phyloP scores from a whole-genome alignment of 768 basidiomycete species.

The Candolleomyces aberdarensis region DNA sequence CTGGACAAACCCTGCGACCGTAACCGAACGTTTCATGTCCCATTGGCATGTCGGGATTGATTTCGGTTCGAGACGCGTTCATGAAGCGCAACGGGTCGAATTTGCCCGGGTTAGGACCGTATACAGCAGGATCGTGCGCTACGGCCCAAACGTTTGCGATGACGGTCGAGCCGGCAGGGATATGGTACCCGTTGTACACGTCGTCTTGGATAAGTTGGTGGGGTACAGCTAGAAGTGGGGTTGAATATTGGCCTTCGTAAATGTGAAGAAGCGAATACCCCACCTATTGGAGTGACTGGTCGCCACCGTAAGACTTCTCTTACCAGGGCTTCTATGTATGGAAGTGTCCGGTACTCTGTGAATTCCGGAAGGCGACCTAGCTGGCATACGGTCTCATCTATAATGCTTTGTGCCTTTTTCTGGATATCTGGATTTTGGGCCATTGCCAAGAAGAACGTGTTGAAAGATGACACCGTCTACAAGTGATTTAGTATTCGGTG shows the following conservation, averaged over 20 bases:
- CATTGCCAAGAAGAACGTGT: background rate
- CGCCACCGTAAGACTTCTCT: background rate
- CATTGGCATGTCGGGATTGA: constrained; percentile 2
- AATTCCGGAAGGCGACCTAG: constrained; percentile 1
- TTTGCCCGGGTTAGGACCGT: background rate
- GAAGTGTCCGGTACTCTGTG: background rate
- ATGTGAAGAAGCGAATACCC: background rate
- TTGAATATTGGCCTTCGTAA: background rate
- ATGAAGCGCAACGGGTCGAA: constrained; percentile 1
- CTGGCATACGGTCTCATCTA: background rate
- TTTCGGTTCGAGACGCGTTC: constrained; percentile 1
- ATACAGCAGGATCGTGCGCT: background rate
- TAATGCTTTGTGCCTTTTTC: background rate
- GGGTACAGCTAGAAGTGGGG: background rate
- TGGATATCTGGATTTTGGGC: background rate
- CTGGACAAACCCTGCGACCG: constrained; percentile 22
- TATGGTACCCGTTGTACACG: constrained; percentile 13
- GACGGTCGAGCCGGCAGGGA: constrained; percentile 7
- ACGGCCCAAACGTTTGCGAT: constrained; percentile 6
- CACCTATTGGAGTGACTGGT: background rate
- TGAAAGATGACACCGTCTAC: background rate
- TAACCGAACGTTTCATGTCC: background rate
- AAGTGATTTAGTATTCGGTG: background rate
- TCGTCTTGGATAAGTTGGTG: constrained; percentile 10
- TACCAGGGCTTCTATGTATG: background rate